phyloP scores from a whole-genome alignment of 768 basidiomycete species.

The Panellus pusillus region DNA sequence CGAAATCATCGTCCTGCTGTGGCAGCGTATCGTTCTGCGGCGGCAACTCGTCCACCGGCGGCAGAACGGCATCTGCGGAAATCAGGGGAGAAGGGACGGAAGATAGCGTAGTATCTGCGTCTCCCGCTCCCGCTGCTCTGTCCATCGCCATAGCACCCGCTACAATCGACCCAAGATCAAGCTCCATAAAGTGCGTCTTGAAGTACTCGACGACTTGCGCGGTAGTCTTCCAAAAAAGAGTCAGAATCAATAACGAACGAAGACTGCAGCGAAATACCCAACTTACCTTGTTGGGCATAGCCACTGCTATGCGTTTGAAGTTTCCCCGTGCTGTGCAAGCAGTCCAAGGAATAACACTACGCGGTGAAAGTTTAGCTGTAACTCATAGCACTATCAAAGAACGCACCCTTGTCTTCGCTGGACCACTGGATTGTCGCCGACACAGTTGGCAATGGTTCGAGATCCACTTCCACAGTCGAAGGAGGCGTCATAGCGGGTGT shows the following conservation, averaged over 20 bases:
- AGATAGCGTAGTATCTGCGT: constrained; percentile 2
- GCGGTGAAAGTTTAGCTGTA: constrained; percentile 27
- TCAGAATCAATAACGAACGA: not conserved
- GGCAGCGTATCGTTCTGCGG: too few relatives aligned
- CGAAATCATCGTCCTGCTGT: not conserved
- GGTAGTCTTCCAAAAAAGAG: constrained; percentile 41
- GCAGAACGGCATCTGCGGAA: not conserved
- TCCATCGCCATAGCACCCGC: constrained; percentile 20
- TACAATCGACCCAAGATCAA: constrained; percentile 42
- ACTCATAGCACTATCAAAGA: not conserved
- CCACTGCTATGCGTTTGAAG: constrained; percentile 67
- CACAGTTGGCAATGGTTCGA: constrained; percentile 28
- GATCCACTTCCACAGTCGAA: constrained; percentile 23
- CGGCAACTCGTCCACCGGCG: not conserved
- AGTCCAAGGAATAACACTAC: constrained; percentile 48
- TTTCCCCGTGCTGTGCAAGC: constrained; percentile 65
- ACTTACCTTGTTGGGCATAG: constrained; percentile 61
- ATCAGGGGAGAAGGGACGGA: constrained; percentile 2
- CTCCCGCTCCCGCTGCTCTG: not conserved
- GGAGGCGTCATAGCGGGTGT: constrained; percentile 13
- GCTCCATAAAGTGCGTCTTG: constrained; percentile 39
- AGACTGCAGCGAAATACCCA: too few relatives aligned
- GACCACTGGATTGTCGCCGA: constrained; percentile 52
- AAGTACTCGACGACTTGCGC: constrained; percentile 58
- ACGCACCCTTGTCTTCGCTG: constrained; percentile 64